phyloP scores from a whole-genome alignment of 2,329 filamentous ascomycete genomes.

The Trichoderma asperellum region DNA sequence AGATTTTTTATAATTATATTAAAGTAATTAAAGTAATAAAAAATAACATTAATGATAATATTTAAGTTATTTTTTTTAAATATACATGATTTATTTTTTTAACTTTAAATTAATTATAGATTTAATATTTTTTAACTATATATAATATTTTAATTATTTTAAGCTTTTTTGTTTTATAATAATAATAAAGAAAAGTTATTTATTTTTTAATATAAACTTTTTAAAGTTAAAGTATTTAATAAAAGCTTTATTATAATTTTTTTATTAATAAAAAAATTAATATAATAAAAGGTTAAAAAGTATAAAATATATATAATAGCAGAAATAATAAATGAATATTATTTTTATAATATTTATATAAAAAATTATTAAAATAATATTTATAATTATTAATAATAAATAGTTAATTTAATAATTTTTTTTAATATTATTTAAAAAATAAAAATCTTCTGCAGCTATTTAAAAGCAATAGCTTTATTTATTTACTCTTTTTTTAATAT shows the following conservation, averaged over 20 bases:
- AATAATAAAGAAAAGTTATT: too few species aligned
- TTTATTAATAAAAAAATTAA: neutral
- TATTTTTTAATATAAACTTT: too few species aligned
- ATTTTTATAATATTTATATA: constrained; percentile 24
- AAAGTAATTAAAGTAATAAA: too few species aligned
- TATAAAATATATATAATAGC: neutral
- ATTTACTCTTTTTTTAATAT: neutral
- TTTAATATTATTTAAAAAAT: neutral
- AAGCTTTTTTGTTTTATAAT: too few species aligned
- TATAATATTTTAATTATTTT: too few species aligned
- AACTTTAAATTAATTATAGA: too few species aligned
- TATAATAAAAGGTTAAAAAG: neutral
- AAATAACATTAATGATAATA: too few species aligned
- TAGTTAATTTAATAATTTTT: neutral
- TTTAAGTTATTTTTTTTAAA: too few species aligned
- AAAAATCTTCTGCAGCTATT: constrained; percentile 3
- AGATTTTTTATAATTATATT: too few species aligned
- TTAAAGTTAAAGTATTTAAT: neutral
- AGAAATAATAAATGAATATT: neutral
- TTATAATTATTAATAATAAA: constrained; percentile 24
- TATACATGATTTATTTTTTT: too few species aligned
- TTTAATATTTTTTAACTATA: too few species aligned
- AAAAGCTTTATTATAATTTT: neutral
- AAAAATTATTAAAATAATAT: constrained; percentile 26
- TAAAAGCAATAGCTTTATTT: neutral